Evolutionary conservation across 805 yeast genomes (phyloP), one percentile per base, ranked within the genome.

Genomic region (Zygosaccharomyces lentus): DNA sequence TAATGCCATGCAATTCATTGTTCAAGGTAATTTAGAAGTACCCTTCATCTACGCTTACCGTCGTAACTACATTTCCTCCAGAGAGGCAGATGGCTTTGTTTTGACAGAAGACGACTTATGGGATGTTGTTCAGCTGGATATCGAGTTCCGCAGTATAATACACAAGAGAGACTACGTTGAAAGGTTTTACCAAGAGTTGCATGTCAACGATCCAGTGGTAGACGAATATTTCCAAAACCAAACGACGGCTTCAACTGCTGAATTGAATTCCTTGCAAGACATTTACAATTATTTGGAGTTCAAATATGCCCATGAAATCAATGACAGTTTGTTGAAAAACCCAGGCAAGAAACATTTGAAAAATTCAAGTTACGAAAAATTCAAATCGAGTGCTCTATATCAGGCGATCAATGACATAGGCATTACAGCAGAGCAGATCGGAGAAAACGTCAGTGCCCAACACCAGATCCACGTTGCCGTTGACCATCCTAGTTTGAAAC

Each of bases 1-100:
- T 9, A 81, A 77, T 66, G 87, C 75, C 37, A 82, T 77, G 58
- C 86, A 74, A 59, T 89, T 81, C 53, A 70, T 93, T 25, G 74
- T 89, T 10, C 80, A 79, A 56, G 95, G 90, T 40, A 75, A 82
- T 48, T 75, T 84, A 52, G 99, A 93, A 63, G 96, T 91, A 4
- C 98, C 99, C 9, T 87, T 89, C 58, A 89, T 93, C 50, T 89
- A 96, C 86, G 85, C 89, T 21, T 96, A 89, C 62, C 85, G 98
- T 64, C 86, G 95, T 67, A 98, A 93, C 66, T 88, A 86, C 61
- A 78, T 78, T 25, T 62, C 65, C 2, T 68, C 74, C 9, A 71
- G 69, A 48, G 70, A 70, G 41, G 71, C 66, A 17, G 70, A 71
- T 25, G 77, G 71, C 9, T 64, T 67, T 24, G 69, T 72, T 1